Base-by-base conservation (phyloP, 495 filamentous ascomycete species). In the Astrocystis sublimbata region DNA sequence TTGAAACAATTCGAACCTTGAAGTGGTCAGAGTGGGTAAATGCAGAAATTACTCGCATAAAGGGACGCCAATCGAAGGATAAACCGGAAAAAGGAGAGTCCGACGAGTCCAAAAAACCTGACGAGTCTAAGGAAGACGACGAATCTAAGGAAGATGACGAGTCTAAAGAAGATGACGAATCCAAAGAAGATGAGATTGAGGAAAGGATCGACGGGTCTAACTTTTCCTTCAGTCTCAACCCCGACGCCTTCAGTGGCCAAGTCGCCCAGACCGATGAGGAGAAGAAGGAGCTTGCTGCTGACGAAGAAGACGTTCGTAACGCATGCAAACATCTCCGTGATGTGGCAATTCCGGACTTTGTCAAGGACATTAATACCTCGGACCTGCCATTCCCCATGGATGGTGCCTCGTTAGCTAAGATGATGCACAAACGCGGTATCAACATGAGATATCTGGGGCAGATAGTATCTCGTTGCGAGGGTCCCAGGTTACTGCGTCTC, bases 311-410 rank as follows among this genome's bases (percentile, higher is more conserved):
- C 58, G 93, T 98, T 41, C 87, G 90, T 52, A 86, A 88, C 36
- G 91, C 90, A 19, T 93, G 92, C 78, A 83, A 85, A 43, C 90
- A 88, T 76, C 82, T 99, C 49, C 84, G 85, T 2, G 79, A 86
- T 46, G 86, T 85, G 53, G 80, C 90, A 49, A 88, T 99, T 60
- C 92, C 92, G 12, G 68, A 71, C 13, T 75, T 89, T 62, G 79
- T 96, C 53, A 83, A 87, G 66, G 93, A 98, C 65, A 85, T 98
- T 46, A 88, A 89, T 70, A 90, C 96, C 67, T 91, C 92, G 9
- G 96, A 99, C 63, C 87, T 97, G 50, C 92, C 92, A 63, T 97
- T 97, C 81, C 96, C 96, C 38, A 97, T 98, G 92, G 96, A 99
- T 69, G 96, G 96, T 41, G 85, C 90, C 66, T 97, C 93, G 24